Evolutionary conservation across 352 stramenopile species (phyloP).

Genomic region (Pythium folliculosum): DNA sequence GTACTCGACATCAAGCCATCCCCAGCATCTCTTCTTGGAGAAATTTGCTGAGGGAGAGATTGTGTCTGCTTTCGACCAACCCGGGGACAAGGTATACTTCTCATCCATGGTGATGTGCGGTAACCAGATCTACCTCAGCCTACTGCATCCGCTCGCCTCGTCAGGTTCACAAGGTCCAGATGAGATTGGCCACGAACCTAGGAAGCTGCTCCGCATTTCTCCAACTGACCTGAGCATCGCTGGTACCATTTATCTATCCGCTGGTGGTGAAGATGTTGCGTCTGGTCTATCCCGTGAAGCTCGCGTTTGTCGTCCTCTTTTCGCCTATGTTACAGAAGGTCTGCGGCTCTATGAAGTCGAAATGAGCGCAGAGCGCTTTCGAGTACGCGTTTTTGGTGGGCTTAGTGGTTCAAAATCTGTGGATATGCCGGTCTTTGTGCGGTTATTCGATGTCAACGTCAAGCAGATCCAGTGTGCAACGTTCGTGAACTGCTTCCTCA

Average conservation of each 20-base stretch:
- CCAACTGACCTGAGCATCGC: slow-evolving; percentile 8
- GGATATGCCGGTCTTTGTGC: background rate
- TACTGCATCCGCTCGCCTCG: slow-evolving; percentile 35
- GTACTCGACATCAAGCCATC: slow-evolving; percentile 17
- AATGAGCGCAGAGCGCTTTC: slow-evolving; percentile 36
- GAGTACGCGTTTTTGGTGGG: slow-evolving; percentile 42
- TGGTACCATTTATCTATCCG: slow-evolving; percentile 18
- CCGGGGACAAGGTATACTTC: slow-evolving; percentile 30
- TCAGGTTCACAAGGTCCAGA: slow-evolving; percentile 15
- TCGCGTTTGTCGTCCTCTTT: slow-evolving; percentile 27
- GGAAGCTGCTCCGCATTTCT: slow-evolving; percentile 36
- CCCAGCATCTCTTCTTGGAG: slow-evolving; percentile 27
- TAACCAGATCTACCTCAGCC: slow-evolving; percentile 47
- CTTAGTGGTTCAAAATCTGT: slow-evolving; percentile 14
- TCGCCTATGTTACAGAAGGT: slow-evolving; percentile 56
- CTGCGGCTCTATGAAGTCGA: slow-evolving; percentile 55
- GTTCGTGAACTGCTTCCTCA: slow-evolving; percentile 41
- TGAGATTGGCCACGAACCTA: slow-evolving; percentile 20
- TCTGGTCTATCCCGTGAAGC: background rate
- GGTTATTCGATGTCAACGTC: slow-evolving; percentile 42
- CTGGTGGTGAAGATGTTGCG: slow-evolving; percentile 11
- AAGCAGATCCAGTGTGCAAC: slow-evolving; percentile 38
- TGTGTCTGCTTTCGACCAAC: slow-evolving; percentile 43
- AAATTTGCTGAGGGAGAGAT: slow-evolving; percentile 21
- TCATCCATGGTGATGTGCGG: slow-evolving; percentile 54